Conservation (phyloP, 768 basidiomycete species). For the Chalciporus chontae region DNA sequence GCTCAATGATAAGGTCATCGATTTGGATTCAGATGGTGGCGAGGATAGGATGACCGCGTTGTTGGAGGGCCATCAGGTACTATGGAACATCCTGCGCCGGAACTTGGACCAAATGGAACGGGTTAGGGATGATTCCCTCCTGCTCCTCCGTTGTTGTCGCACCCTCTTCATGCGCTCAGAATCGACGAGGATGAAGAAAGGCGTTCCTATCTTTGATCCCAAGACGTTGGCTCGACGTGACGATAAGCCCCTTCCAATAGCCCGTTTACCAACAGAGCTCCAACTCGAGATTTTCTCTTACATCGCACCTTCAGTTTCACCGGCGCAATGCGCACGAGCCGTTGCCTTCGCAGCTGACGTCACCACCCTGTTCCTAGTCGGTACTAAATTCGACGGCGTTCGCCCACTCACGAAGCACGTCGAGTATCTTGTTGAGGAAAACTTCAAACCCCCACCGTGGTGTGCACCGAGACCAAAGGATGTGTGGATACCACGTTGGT, state of each 20-base stretch:
- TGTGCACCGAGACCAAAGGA: slow-evolving; percentile 14
- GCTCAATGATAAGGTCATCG: slow-evolving; percentile 37
- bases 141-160: slow-evolving; percentile 44
- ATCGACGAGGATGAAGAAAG: neutral
- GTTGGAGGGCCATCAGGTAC: slow-evolving; percentile 20
- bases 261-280: slow-evolving; percentile 47
- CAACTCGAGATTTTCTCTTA: slow-evolving; percentile 50
- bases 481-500: slow-evolving; percentile 26
- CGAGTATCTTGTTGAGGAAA: neutral
- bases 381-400: slow-evolving; percentile 17
- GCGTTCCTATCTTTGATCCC: neutral
- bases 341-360: slow-evolving; percentile 43
- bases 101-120: slow-evolving; percentile 41
- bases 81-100: slow-evolving; percentile 36
- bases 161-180: slow-evolving; percentile 37
- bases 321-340: slow-evolving; percentile 46
- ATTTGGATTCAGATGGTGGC: slow-evolving; percentile 1
- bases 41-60: too few species aligned
- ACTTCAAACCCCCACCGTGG: neutral
- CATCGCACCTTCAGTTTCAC: slow-evolving; percentile 48
- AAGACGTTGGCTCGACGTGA: neutral
- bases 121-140: slow-evolving; percentile 41
- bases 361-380: slow-evolving; percentile 39
- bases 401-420: neutral
- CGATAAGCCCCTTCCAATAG: slow-evolving; percentile 24